These are phyloP conservation scores for Wallacemonas collosoma DNA, from an alignment of 208 protist genomes.

Conservation along the genomic window DNA sequence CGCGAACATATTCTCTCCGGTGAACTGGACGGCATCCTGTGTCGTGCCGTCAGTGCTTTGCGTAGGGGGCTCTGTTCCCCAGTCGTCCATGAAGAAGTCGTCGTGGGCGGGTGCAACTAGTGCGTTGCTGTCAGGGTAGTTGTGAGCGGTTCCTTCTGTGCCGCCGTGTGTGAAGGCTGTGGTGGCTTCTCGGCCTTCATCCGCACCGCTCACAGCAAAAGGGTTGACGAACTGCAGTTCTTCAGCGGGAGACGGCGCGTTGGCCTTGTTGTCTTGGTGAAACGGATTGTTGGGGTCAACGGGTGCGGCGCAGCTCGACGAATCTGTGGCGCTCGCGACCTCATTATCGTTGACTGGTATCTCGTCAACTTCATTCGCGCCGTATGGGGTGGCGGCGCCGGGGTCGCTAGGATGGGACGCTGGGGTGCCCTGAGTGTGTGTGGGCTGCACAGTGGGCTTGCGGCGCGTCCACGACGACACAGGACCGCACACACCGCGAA, in stretches of 20 bases:
- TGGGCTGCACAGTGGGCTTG: not conserved
- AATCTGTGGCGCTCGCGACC: not conserved
- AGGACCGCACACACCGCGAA: slow-evolving; percentile 8
- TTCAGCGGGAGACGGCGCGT: not conserved
- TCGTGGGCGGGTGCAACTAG: not conserved
- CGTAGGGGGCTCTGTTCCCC: not conserved
- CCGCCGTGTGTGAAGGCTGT: not conserved
- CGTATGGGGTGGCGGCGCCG: not conserved
- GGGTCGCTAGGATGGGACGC: not conserved
- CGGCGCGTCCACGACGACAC: slow-evolving; percentile 16
- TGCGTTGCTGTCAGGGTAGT: not conserved
- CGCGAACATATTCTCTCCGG: slow-evolving; percentile 5
- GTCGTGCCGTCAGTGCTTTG: too few relatives aligned
- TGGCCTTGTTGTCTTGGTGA: not conserved
- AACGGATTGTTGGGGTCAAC: slow-evolving; percentile 10
- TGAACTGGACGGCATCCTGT: not conserved
- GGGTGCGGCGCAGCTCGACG: not conserved
- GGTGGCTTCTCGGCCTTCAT: not conserved
- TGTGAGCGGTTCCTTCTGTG: not conserved
- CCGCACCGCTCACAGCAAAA: not conserved
- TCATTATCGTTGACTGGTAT: not conserved
- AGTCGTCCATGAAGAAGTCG: slow-evolving; percentile 18
- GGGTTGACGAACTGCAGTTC: not conserved
- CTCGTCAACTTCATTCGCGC: slow-evolving; percentile 6
- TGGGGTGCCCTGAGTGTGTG: not conserved